These are phyloP conservation scores for Barnettozyma salicaria DNA, from an alignment of 805 yeast species.

Conservation along the genomic window DNA sequence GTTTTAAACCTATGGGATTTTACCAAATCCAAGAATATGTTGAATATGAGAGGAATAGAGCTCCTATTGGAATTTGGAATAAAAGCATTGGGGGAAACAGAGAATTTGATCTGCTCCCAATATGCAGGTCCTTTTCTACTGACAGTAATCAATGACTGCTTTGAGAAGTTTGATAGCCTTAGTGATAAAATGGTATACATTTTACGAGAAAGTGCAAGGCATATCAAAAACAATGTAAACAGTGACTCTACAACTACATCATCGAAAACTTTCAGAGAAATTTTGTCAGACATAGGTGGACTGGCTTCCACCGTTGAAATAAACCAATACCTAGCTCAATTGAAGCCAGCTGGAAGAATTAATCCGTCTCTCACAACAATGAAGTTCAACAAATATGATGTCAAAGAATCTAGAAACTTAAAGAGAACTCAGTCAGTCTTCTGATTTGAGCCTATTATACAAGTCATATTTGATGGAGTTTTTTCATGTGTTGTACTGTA, in stretches of 20 bases:
- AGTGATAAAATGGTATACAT: no score
- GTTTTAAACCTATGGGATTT: conserved; percentile 12
- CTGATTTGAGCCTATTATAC: not conserved
- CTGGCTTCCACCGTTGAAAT: not conserved
- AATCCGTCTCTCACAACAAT: not conserved
- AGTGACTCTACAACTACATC: no score
- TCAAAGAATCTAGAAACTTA: conserved; percentile 3
- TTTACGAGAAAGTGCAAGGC: no score
- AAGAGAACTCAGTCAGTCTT: not conserved
- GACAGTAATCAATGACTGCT: not conserved
- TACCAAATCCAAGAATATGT: not conserved
- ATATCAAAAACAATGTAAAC: no score
- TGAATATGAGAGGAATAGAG: conserved; percentile 1
- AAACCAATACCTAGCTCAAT: not conserved
- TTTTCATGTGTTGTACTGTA: no score
- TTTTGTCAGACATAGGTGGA: no score
- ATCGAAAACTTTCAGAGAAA: no score
- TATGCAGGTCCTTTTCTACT: not conserved
- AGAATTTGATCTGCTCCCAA: no score
- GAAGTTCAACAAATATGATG: conserved; percentile 1
- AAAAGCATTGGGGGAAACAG: not conserved
- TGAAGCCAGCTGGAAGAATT: not conserved
- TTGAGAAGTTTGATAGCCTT: not conserved
- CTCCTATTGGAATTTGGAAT: conserved; percentile 4
- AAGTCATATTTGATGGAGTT: not conserved